Evolutionary conservation across 345 rosid species (phyloP).

Genomic region (Cardamine resedifolia): DNA sequence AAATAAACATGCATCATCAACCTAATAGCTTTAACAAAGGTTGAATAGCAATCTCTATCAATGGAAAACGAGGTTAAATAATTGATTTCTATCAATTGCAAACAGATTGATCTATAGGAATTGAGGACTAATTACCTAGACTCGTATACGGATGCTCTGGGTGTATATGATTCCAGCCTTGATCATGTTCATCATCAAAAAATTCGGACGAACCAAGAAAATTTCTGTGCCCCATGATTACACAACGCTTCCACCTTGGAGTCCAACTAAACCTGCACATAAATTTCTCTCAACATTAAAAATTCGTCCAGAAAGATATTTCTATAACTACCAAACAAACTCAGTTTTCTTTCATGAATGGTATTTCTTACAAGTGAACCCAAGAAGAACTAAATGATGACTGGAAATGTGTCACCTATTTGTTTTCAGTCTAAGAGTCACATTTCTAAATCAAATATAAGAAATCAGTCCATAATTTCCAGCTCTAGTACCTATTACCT

Average conservation of each 20-base stretch:
- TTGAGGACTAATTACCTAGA: slow-evolving; percentile 45
- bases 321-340: background rate
- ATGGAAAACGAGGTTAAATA: background rate
- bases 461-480: background rate
- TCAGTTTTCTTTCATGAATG: background rate
- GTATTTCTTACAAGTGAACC: slow-evolving; percentile 13
- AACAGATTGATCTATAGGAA: background rate
- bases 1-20: slow-evolving; percentile 22
- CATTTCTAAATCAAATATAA: background rate
- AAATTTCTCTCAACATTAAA: slow-evolving; percentile 21
- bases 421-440: background rate
- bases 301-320: slow-evolving; percentile 5
- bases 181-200: slow-evolving; percentile 64
- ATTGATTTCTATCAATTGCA: background rate
- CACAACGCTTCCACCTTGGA: slow-evolving; percentile 17
- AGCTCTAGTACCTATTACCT: slow-evolving; percentile 16
- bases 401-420: background rate
- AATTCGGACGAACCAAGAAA: slow-evolving; percentile 50
- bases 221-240: slow-evolving; percentile 68
- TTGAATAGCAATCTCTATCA: background rate
- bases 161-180: slow-evolving; percentile 64
- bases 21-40: slow-evolving; percentile 13
- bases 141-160: slow-evolving; percentile 54
- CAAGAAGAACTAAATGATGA: background rate
- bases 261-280: slow-evolving; percentile 46